Percentiles rank a stretch among this genome's conserved stretches.
These are phyloP conservation scores for Kodamaea fukazawae DNA, from an alignment of 805 yeast species.

Conservation along the genomic window DNA sequence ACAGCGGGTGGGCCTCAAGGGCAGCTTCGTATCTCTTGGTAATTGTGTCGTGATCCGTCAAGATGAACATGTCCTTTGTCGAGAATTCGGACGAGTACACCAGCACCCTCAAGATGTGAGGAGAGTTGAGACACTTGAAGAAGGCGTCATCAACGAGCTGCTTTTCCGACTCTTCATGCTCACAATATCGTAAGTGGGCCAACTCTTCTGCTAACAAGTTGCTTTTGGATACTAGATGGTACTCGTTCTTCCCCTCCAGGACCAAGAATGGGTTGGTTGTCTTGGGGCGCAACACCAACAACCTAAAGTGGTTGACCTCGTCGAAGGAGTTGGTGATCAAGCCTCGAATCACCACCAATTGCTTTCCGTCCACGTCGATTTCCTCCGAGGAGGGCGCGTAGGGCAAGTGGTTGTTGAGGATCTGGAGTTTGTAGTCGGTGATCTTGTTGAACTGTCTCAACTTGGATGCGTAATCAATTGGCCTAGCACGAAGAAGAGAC, in stretches of 20 bases:
- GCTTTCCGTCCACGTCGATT: conserved; percentile 18
- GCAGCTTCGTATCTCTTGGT: conserved; percentile 33
- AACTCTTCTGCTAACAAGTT: conserved; percentile 30
- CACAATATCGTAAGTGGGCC: conserved; percentile 13
- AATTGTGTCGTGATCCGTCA: conserved; percentile 50
- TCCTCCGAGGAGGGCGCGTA: conserved; percentile 33
- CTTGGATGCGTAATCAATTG: conserved; percentile 36
- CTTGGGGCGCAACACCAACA: conserved; percentile 25
- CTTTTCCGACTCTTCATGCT: conserved; percentile 7
- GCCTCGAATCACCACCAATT: conserved; percentile 29
- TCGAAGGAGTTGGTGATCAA: conserved; percentile 20
- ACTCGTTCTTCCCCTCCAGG: conserved; percentile 31
- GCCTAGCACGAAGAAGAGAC: conserved; percentile 27
- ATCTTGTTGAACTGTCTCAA: conserved; percentile 15
- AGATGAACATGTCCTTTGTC: conserved; percentile 42
- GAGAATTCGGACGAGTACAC: conserved; percentile 52
- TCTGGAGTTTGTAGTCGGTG: conserved; percentile 21
- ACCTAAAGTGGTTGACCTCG: conserved; percentile 26
- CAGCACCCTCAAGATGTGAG: conserved; percentile 47
- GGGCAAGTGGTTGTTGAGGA: conserved; percentile 35
- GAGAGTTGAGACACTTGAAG: conserved; percentile 25
- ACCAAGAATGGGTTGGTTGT: conserved; percentile 16
- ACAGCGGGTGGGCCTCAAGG: conserved; percentile 19
- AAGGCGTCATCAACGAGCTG: conserved; percentile 34
- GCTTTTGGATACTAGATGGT: conserved; percentile 27